Evolutionary conservation across 2,329 filamentous ascomycete genomes (phyloP), one percentile per base, ranked within the genome.

Genomic region (Aspergillus spinulosporus): DNA sequence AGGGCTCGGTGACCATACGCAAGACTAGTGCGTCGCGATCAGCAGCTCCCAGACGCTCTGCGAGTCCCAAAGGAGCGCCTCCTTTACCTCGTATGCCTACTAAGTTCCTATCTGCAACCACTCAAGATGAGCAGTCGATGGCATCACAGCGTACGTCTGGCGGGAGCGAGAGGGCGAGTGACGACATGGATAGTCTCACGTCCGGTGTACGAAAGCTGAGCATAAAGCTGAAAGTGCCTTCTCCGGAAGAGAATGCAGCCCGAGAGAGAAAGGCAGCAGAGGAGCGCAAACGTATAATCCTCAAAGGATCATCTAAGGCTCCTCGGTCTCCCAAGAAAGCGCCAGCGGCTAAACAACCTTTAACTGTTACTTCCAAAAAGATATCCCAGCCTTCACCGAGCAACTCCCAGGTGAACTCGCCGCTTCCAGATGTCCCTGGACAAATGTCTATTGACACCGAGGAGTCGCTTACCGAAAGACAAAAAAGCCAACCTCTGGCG

Each of bases 211-310:
- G 82, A 64, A 80, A 80, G 29, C 67, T 78, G 58, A 76, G 69
- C 52, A 81, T 87, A 53, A 85, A 83, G 21, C 66, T 87, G 47
- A 85, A 84, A 59, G 74, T 86, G 50, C 82, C 82, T 0, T 76
- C 81, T 0, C 78, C 78, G 21, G 82, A 85, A 64, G 82, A 85
- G 64, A 76, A 85, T 58, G 80, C 83, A 29, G 76, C 75, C 5
- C 72, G 80, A 21, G 79, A 83, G 64, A 76, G 78, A 49, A 76
- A 74, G 51, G 66, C 65, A n/a, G 61, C 67, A 1, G 70, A 75
- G n/a, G 74, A 76, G 40, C 72, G 74, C 46, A 74, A 73, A 56
- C 75, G 74, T 49, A 69, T 68, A n/a, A 40, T 54, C 2, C 45
- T 55, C 6, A 66, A 59, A 28, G 49, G 50, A 5, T 6, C 36